Base-by-base conservation (phyloP, 129 eudicot genomes). In the Ambrosia artemisiifolia region DNA sequence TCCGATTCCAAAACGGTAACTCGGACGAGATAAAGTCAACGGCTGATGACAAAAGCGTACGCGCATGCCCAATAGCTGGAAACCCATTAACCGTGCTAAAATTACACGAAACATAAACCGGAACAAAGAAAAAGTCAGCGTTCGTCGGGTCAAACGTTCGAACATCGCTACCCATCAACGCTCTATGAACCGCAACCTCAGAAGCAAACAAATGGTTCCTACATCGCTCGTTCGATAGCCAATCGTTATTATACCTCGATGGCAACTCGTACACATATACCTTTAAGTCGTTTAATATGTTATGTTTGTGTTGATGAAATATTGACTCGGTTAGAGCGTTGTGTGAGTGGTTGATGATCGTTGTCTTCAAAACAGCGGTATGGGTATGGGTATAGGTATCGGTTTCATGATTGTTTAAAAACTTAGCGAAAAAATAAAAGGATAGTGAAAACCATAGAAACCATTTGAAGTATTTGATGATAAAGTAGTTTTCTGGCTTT, bases 31-130 rank as follows among this genome's bases (percentile, higher is more conserved):
- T 40, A 3, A 75, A 80, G 1, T 78, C 12, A 2, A 88, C 74
- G 4, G 96, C 96, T 11, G 83, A 72, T 12, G 81, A 17, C 10
- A 86, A 19, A 13, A 88, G 85, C 12, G 63, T 17, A 14, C 88
- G 78, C 0, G 96, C 88, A 70, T 88, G 91, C 1, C 87, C 88
- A 6, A 86, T 85, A 2, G 85, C 87, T 11, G 96, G 91, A 56
- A 85, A 86, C 13, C 91, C 96, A 64, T 88, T 85, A 36, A 86
- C 76, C 11, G 85, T 77, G 87, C 88, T 85, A 43, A 62, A 62
- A 9, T 62, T 35, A 11, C 47, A 62, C 13, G 67, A 34, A 3
- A 62, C 67, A 11, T 62, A 62, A 34, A 62, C 47, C 13, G 67
- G 67, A 19, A 62, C 67, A 43, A 62, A 62, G 47, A 62, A 60